These are phyloP conservation scores for Arctium lappa DNA, from an alignment of 129 eudicot species.

Conservation along the genomic window DNA sequence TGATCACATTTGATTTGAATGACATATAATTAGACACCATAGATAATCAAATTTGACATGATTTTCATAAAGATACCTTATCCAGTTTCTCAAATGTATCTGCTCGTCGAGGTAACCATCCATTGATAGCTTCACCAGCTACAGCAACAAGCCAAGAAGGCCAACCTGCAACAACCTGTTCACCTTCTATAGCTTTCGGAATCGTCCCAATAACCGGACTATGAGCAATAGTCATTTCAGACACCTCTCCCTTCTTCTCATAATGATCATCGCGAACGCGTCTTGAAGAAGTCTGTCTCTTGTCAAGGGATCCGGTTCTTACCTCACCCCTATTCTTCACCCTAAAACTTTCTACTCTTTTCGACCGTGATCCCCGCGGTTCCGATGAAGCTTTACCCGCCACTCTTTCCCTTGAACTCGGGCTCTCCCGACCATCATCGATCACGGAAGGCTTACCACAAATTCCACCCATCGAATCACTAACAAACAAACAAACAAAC, in stretches of 20 bases:
- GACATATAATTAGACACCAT: neutral
- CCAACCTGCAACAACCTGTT: constrained; percentile 79
- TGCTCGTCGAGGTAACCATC: constrained; percentile 71
- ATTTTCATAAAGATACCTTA: constrained; percentile 37
- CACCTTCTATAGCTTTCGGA: constrained; percentile 50
- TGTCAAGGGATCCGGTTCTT: constrained; percentile 25
- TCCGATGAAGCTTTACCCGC: constrained; percentile 38
- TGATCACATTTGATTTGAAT: neutral
- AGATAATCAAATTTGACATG: neutral
- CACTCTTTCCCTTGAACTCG: constrained; percentile 32
- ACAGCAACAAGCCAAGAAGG: constrained; percentile 79
- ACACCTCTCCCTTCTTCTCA: constrained; percentile 35
- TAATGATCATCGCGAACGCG: constrained; percentile 45
- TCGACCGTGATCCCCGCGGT: constrained; percentile 36
- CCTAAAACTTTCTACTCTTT: constrained; percentile 39
- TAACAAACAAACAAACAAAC: neutral
- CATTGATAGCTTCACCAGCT: constrained; percentile 67
- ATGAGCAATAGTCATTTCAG: constrained; percentile 28
- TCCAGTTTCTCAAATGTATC: constrained; percentile 65
- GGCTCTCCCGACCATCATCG: constrained; percentile 21
- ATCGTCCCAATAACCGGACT: constrained; percentile 29
- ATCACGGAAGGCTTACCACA: constrained; percentile 54
- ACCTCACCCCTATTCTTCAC: constrained; percentile 21
- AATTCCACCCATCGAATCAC: constrained; percentile 52
- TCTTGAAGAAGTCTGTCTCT: constrained; percentile 23